These are phyloP conservation scores for Striga hermonthica DNA, from an alignment of 305 asterid genomes.

Conservation along the genomic window DNA sequence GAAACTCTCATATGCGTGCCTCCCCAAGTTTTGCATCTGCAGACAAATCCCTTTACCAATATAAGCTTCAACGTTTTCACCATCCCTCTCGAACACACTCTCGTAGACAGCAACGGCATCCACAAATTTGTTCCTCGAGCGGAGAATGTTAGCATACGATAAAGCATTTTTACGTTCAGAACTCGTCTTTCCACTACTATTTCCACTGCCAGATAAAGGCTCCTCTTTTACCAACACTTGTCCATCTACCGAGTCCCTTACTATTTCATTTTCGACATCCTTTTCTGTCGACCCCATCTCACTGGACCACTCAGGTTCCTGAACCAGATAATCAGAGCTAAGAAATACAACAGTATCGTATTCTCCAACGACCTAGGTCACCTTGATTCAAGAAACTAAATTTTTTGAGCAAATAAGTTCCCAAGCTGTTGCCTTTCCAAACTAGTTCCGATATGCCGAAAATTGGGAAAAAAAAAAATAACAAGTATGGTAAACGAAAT, in stretches of 20 bases:
- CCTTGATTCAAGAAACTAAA: constrained; percentile 12
- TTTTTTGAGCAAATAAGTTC: constrained; percentile 4
- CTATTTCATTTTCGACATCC: constrained; percentile 49
- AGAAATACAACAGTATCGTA: constrained; percentile 17
- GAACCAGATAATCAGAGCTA: constrained; percentile 33
- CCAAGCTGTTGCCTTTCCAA: constrained; percentile 4
- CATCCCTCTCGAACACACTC: constrained; percentile 65
- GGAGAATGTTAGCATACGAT: constrained; percentile 85
- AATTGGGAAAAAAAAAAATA: not conserved
- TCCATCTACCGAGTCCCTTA: constrained; percentile 40
- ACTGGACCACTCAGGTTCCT: constrained; percentile 34
- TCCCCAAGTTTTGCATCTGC: constrained; percentile 88
- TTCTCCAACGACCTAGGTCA: constrained; percentile 15
- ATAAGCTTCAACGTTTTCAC: constrained; percentile 70
- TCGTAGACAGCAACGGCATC: constrained; percentile 86
- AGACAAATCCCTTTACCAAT: constrained; percentile 95
- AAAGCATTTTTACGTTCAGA: constrained; percentile 71
- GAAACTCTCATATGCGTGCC: constrained; percentile 81
- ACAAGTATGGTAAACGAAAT: not conserved
- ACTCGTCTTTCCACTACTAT: constrained; percentile 45
- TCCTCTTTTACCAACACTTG: constrained; percentile 45
- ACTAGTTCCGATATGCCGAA: not conserved
- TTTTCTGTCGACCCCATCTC: constrained; percentile 59
- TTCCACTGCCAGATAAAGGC: constrained; percentile 45
- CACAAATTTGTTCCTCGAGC: constrained; percentile 81